Evolutionary conservation across 352 stramenopile genomes (phyloP), one percentile per base, ranked within the genome.

Genomic region (Globisporangium paroecandrum): DNA sequence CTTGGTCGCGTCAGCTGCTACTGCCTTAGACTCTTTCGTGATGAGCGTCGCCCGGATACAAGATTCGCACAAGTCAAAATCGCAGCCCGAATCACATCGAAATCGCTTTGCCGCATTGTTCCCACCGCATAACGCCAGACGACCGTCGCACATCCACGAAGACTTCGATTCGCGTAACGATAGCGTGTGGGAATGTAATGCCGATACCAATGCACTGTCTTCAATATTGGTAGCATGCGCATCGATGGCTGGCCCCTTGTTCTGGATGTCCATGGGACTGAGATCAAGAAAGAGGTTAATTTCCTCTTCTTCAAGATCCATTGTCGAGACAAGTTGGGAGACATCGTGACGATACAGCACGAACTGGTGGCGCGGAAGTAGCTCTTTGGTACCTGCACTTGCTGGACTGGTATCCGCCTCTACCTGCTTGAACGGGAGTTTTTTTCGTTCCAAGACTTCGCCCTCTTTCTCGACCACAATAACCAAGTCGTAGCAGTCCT

Each of bases 81-180:
- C 86, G 66, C 86, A 94, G 8, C 81, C 77, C 58, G 70, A 64
- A 25, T 83, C 75, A 46, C 86, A 94, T 1, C 84, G 84, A 70
- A 86, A 94, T 54, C 86, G 70, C 34, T 82, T 75, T 10, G 69
- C 62, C 25, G 74, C 75, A 32, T 89, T 89, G 51, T 86, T 79
- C 2, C 86, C 84, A 32, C 87, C 66, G 55, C 86, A 94, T 7
- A 75, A 74, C 1, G 78, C 46, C 27, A 75, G 78, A 13, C 77
- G 77, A 29, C 86, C 86, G 58, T 94, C 86, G 36, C 86, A 94
- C 72, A 90, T 88, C 86, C 86, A 94, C 1, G 79, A 80, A 15
- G 86, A 89, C 38, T 77, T 82, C 7, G 78, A 79, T 29, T 72
- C 72, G 12, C 76, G 83, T 25, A 89, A 54, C 0, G 71, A 65